phyloP scores from a whole-genome alignment of 768 basidiomycete species.

The Termitomyces sp. region DNA sequence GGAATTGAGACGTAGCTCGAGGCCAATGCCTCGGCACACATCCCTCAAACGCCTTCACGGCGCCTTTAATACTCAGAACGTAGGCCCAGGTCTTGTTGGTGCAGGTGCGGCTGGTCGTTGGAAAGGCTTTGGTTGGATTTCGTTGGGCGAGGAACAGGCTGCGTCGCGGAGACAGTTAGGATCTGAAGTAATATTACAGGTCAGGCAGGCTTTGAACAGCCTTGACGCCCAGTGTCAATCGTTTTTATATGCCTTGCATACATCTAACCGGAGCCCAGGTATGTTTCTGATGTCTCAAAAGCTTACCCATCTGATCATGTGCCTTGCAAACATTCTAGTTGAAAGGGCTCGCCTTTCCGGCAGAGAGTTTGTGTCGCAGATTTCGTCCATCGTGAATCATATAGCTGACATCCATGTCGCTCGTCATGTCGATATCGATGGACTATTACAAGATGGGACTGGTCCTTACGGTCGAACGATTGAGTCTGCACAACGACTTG shows the following conservation, averaged over 20 bases:
- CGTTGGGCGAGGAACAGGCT: conserved; percentile 42
- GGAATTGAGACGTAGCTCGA: conserved; percentile 35
- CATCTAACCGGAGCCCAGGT: conserved; percentile 32
- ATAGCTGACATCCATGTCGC: conserved; percentile 74
- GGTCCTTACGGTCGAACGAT: conserved; percentile 61
- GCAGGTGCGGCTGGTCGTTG: conserved; percentile 74
- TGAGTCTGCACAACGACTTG: conserved; percentile 57
- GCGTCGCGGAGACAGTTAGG: conserved; percentile 44
- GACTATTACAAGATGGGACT: conserved; percentile 47
- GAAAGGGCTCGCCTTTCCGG: conserved; percentile 36
- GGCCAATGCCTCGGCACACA: conserved; percentile 19
- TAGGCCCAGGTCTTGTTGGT: conserved; percentile 75
- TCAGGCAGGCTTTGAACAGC: conserved; percentile 38
- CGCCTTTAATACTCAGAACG: conserved; percentile 50
- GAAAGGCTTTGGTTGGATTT: conserved; percentile 84
- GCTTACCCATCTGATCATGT: not conserved
- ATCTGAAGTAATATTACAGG: conserved; percentile 46
- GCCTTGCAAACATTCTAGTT: conserved; percentile 17
- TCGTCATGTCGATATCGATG: conserved; percentile 78
- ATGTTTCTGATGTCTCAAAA: conserved; percentile 9
- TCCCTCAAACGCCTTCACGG: conserved; percentile 52
- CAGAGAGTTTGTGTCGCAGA: conserved; percentile 45
- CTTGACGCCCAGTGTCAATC: conserved; percentile 44
- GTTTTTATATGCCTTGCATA: conserved; percentile 26
- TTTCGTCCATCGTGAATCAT: conserved; percentile 52